phyloP scores from a whole-genome alignment of 179 eudicot species.

The Amaranthus tricolor region DNA sequence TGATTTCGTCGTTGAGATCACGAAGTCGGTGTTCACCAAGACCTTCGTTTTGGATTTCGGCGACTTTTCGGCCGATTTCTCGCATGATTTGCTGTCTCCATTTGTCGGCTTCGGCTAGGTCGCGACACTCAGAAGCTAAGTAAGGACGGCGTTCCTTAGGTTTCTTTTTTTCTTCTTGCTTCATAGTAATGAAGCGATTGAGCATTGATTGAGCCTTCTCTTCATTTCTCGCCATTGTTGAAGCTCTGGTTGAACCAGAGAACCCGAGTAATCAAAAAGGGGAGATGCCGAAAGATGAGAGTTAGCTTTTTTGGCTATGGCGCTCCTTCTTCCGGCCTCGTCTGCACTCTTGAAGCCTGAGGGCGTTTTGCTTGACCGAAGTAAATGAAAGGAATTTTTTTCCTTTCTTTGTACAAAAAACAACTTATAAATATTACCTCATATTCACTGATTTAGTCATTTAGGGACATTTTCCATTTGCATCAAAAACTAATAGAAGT shows the following conservation, averaged over 20 bases:
- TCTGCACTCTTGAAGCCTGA: too few species aligned
- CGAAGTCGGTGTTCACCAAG: conserved; percentile 85
- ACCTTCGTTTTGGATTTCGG: conserved; percentile 93
- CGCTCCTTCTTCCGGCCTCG: too few species aligned
- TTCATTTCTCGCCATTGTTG: conserved; percentile 82
- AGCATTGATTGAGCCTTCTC: conserved; percentile 98
- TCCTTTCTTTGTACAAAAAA: too few species aligned
- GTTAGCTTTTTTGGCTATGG: too few species aligned
- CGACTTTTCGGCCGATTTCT: conserved; percentile 83
- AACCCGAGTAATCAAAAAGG: too few species aligned
- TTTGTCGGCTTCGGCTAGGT: conserved; percentile 84
- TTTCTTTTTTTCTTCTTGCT: conserved; percentile 79
- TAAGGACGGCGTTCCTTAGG: conserved; percentile 90
- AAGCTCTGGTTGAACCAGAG: neutral
- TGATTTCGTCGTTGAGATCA: conserved; percentile 87
- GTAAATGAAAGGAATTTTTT: too few species aligned
- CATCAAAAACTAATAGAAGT: too few species aligned
- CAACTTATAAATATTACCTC: too few species aligned
- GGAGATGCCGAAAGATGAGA: neutral
- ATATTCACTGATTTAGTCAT: too few species aligned
- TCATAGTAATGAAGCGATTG: conserved; percentile 76
- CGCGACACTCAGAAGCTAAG: conserved; percentile 90
- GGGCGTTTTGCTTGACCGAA: too few species aligned
- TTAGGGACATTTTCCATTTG: too few species aligned
- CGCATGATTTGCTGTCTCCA: conserved; percentile 94